Percentiles rank a stretch among this genome's conserved stretches.
These are phyloP conservation scores for Boletellus sp. DNA, from an alignment of 768 basidiomycete genomes.

Conservation along the genomic window DNA sequence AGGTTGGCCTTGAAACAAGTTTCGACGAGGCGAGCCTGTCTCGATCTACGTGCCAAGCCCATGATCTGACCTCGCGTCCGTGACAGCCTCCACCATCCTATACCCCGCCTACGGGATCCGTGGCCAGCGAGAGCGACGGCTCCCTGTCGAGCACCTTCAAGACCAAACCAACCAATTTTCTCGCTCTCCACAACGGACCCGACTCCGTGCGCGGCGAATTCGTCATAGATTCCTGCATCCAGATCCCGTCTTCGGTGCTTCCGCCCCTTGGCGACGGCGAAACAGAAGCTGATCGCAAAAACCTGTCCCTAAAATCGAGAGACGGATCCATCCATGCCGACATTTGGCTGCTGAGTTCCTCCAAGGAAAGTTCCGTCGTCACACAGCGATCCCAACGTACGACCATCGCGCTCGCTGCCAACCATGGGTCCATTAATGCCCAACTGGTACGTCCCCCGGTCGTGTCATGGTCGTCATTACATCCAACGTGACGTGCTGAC, in stretches of 20 bases:
- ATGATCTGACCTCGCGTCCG: neutral
- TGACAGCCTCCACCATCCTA: conserved; percentile 27
- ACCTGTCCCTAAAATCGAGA: conserved; percentile 34
- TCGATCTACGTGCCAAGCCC: neutral
- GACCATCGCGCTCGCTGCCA: conserved; percentile 18
- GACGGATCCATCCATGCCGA: conserved; percentile 38
- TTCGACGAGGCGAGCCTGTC: conserved; percentile 7
- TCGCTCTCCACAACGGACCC: conserved; percentile 10
- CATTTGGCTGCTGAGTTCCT: conserved; percentile 32
- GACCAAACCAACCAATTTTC: conserved; percentile 27
- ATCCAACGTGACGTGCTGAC: neutral
- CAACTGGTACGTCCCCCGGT: conserved; percentile 16
- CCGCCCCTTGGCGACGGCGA: conserved; percentile 36
- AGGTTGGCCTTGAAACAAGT: neutral
- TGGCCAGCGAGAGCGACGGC: neutral
- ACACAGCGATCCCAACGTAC: conserved; percentile 14
- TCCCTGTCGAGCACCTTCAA: conserved; percentile 11
- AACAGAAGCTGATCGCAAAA: conserved; percentile 38
- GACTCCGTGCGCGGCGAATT: conserved; percentile 30
- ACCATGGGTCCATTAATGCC: conserved; percentile 13
- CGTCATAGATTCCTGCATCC: conserved; percentile 41
- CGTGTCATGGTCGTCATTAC: neutral
- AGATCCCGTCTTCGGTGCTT: conserved; percentile 37
- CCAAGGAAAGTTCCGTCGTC: neutral
- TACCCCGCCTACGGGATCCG: neutral